phyloP scores from a whole-genome alignment of 1,284 basidiomycete species.

The Microbotryum lychnidis-dioicae region DNA sequence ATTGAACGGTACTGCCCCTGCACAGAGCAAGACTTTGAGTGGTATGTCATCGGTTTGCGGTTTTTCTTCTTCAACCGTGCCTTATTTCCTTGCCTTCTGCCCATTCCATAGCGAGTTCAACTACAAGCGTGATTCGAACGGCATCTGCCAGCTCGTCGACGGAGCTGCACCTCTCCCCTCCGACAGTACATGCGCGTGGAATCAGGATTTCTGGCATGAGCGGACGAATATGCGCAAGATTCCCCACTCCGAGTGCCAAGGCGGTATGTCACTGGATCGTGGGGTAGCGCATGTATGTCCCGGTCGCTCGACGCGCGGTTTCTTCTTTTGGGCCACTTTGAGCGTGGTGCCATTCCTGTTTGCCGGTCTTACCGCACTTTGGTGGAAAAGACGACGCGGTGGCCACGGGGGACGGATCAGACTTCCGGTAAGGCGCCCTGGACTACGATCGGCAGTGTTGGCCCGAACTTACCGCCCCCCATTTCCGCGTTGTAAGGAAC shows the following conservation, averaged over 20 bases:
- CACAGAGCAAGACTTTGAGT: conserved; percentile 72
- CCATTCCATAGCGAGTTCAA: conserved; percentile 71
- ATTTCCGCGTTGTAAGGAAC: background rate
- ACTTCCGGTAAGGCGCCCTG: conserved; percentile 7
- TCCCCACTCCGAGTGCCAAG: conserved; percentile 72
- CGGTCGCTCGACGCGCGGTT: conserved; percentile 55
- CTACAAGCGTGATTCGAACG: conserved; percentile 57
- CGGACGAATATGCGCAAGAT: conserved; percentile 82
- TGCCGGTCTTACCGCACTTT: conserved; percentile 64
- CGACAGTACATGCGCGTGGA: conserved; percentile 53
- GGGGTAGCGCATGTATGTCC: conserved; percentile 68
- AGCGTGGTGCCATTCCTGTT: conserved; percentile 64
- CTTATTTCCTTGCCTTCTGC: background rate
- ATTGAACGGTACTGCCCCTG: conserved; percentile 68
- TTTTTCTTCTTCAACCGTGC: too few relatives aligned
- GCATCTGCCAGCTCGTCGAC: conserved; percentile 63
- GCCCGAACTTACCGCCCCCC: too few relatives aligned
- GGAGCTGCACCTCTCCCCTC: conserved; percentile 55
- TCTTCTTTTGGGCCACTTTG: conserved; percentile 73
- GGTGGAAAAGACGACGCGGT: conserved; percentile 56
- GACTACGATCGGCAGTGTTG: too few relatives aligned
- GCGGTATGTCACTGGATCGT: conserved; percentile 61
- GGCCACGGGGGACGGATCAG: conserved; percentile 23
- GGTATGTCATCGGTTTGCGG: conserved; percentile 49
- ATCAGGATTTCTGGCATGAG: conserved; percentile 76